phyloP scores from a whole-genome alignment of 352 stramenopile species.

The Pythium rhizo-oryzae region DNA sequence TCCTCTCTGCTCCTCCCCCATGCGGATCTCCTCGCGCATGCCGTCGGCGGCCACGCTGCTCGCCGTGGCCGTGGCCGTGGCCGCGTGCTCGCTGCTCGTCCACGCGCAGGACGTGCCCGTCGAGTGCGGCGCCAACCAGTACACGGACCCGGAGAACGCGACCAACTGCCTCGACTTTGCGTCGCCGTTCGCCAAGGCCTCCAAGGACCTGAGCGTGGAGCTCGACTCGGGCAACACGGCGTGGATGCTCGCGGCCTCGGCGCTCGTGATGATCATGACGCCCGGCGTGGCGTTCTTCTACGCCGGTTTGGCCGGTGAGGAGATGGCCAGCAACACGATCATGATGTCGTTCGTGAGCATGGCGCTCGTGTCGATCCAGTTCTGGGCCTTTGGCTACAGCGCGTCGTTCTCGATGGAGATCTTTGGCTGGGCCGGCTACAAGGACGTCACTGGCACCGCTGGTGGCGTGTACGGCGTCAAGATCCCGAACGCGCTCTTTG shows the following conservation, averaged over 20 bases:
- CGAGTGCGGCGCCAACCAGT: conserved; percentile 24
- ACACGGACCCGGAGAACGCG: conserved; percentile 16
- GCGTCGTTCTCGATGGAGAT: conserved; percentile 62
- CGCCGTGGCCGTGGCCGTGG: background rate
- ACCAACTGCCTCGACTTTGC: conserved; percentile 29
- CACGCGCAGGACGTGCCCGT: conserved; percentile 7
- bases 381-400: conserved; percentile 77
- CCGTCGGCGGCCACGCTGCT: conserved; percentile 14
- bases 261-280: conserved; percentile 56
- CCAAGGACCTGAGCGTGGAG: conserved; percentile 19
- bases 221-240: conserved; percentile 51
- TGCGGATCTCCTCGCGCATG: conserved; percentile 17
- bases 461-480: conserved; percentile 55
- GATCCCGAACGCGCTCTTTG: conserved; percentile 75
- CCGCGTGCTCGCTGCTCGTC: conserved; percentile 16
- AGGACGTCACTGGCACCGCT: conserved; percentile 48
- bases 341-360: conserved; percentile 83
- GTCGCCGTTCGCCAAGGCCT: conserved; percentile 31
- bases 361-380: conserved; percentile 81
- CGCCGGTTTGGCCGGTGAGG: conserved; percentile 65
- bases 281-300: conserved; percentile 70
- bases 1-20: background rate
- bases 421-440: conserved; percentile 62
- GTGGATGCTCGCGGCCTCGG: conserved; percentile 43
- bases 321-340: conserved; percentile 81